These are phyloP conservation scores for Hordeum pubiflorum DNA, from an alignment of 202 grass and related monocot species.

Conservation along the genomic window DNA sequence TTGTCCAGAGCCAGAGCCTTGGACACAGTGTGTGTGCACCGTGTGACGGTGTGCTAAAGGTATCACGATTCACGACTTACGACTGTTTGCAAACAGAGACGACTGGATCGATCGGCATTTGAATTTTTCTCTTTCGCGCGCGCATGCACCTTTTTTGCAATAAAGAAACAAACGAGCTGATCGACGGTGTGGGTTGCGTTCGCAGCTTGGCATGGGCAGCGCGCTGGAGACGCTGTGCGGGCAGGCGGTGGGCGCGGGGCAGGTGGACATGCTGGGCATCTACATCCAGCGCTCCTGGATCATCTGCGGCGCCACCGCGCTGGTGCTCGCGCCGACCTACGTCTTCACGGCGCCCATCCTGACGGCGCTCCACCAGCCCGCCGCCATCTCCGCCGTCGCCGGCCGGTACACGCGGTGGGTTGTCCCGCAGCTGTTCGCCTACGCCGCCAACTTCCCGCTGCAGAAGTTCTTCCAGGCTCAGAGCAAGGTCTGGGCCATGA, in stretches of 20 bases:
- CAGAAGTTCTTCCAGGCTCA: constrained; percentile 77
- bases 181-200: neutral
- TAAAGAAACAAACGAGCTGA: too few relatives aligned
- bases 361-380: constrained; percentile 29
- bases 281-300: constrained; percentile 72
- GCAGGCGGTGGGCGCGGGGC: constrained; percentile 56
- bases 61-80: too few relatives aligned
- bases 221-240: constrained; percentile 75
- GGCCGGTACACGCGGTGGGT: constrained; percentile 43
- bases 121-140: neutral
- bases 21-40: too few relatives aligned
- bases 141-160: neutral
- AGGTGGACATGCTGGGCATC: constrained; percentile 50
- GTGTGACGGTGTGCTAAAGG: too few relatives aligned
- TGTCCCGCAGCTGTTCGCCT: constrained; percentile 50
- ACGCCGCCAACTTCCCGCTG: constrained; percentile 64
- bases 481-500: constrained; percentile 62
- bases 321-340: constrained; percentile 32
- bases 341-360: constrained; percentile 43
- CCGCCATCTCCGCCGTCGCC: constrained; percentile 27
- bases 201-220: constrained; percentile 65
- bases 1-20: too few relatives aligned
- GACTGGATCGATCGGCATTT: neutral
- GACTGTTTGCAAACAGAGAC: neutral
- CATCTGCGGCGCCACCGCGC: constrained; percentile 45